Evolutionary conservation across 2,329 filamentous ascomycete species (phyloP), one percentile per base, ranked within the genome.

Genomic region (Bipolaris victoriae): DNA sequence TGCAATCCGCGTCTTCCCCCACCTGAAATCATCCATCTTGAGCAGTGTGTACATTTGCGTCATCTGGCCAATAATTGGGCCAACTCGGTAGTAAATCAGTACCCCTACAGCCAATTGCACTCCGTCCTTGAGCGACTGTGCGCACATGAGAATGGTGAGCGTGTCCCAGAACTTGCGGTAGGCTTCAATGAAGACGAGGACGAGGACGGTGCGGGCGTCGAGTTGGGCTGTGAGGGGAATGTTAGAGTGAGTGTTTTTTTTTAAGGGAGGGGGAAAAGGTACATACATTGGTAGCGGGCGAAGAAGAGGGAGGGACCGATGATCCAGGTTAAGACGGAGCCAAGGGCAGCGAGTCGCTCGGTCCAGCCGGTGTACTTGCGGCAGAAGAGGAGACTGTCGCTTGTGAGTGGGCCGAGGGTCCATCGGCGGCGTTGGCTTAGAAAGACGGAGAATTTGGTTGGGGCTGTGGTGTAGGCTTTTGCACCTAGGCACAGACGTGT

Each of bases 331-430:
- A 46, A 20, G 10, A 56, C 16, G 10, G 53, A 52, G 40, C 48
- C 4, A 16, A 56, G 26, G 1, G 53, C 53, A 10, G 53, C 48
- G 7, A 51, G 29, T 41, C 53, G 40, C 26, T 56, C 53, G 7
- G 52, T 35, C 16, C 26, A 56, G 18, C 53, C 53, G 3, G 48
- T 56, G n/a, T 48, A 46, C 31, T 7, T 56, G 26, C 48, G 53
- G 15, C 40, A 46, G 3, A 56, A 1, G 29, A 56, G 53, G 1
- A 56, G 40, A 16, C 16, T 41, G 11, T 56, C 53, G 24, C 53
- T 56, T 16, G 53, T 52, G 24, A 56, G 53, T 1, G 53, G 53
- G n/a, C 53, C 53, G 11, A 56, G 22, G 7, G 53, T 56, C 53
- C 53, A 56, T 41, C 53, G 40, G 7, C 53, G 53, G 1, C 53